Base-by-base conservation (phyloP, 208 protist genomes). In the Blechomonas ayalai region DNA sequence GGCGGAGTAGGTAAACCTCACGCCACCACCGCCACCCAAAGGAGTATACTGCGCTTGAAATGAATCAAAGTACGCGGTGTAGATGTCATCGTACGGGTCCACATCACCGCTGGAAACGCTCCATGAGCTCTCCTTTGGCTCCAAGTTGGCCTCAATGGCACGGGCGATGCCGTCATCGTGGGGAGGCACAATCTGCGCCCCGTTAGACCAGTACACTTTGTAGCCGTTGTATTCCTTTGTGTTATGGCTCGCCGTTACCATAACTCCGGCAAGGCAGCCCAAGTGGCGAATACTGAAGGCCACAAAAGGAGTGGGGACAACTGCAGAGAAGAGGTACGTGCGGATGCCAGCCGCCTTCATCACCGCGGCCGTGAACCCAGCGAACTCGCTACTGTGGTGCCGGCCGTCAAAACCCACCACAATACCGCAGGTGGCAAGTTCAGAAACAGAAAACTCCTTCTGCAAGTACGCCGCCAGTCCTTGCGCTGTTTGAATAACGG, bases 201-300 rank as follows among this genome's bases (percentile, higher is more conserved):
- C 96, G 66, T 97, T 98, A 3, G 62, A 43, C 91, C 95, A 98
- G 69, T 98, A 98, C 9, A 99, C 91, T 68, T 99, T 99, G 70
- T 98, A 99, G 19, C 98, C 98, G 70, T 99, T 99, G 81, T 99
- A 95, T 23, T 94, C 60, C 68, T 98, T 98, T 12, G 98, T 96
- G 74, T 99, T 99, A 75, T 99, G 98, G 39, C 90, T 97, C 18
- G 97, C 97, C n/a, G 97, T 99, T 25, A 99, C 83, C 95, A 99
- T 98, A 20, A 98, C 73, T 22, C 97, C 97, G 13, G 75, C 90
- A 3, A 82, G 39, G 19, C 67, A 77, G 42, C 56, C 51, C 37
- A 68, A 62, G 23, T 73, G 46, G 9, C 46, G 58, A 10, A 96
- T 64, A 18, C 68, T 65, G 38, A 82, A 95, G 10, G 90, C 73